phyloP scores from a whole-genome alignment of 2,329 filamentous ascomycete species.

The Ceratocystis cacaofunesta region DNA sequence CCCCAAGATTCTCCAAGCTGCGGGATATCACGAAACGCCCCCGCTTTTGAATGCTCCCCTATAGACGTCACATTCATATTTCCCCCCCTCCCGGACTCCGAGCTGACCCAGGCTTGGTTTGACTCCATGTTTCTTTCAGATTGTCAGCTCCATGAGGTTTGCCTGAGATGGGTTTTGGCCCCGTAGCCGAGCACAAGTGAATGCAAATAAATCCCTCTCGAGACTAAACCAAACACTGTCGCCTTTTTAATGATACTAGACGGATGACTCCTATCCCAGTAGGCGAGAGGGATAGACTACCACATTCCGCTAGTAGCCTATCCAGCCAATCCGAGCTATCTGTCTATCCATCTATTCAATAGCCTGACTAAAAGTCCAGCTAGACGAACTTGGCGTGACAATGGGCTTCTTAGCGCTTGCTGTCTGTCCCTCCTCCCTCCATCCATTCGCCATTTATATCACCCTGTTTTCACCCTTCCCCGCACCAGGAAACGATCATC shows the following conservation, averaged over 20 bases:
- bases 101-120: background rate
- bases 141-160: background rate
- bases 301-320: background rate
- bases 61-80: background rate
- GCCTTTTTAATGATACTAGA: background rate
- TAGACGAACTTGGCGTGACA: too few relatives aligned
- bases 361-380: too few relatives aligned
- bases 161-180: background rate
- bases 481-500: background rate
- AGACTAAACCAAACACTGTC: background rate
- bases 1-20: background rate
- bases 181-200: background rate
- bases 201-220: background rate
- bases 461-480: background rate
- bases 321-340: background rate
- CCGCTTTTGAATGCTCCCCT: slow-evolving; percentile 2
- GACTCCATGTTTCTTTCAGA: background rate
- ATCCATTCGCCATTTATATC: background rate
- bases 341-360: too few relatives aligned
- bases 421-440: background rate
- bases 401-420: background rate
- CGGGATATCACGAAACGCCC: slow-evolving; percentile 8
- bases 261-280: background rate
- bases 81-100: background rate
- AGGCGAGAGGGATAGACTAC: background rate